Conservation (phyloP, 1,139 yeast species). For the Scheffersomyces quercinus region DNA sequence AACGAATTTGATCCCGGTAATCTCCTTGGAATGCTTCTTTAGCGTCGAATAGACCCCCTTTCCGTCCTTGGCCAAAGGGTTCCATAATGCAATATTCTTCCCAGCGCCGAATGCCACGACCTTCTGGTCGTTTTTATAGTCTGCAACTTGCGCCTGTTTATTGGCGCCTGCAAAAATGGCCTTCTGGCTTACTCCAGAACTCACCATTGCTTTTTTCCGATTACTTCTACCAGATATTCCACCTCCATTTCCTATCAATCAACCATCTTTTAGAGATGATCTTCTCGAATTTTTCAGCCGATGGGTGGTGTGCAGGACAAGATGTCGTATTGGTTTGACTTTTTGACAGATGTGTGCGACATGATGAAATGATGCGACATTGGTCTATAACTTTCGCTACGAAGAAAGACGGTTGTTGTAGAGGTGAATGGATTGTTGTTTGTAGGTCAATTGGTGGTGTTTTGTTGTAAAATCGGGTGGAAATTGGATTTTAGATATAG, state of each 20-base stretch:
- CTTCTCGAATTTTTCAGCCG: constrained; percentile 5
- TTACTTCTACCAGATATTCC: constrained; percentile 1
- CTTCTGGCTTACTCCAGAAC: constrained; percentile 32
- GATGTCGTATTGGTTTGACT: too few species aligned
- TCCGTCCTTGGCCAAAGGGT: constrained; percentile 43
- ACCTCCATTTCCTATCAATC: neutral
- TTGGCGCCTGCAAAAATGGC: constrained; percentile 81
- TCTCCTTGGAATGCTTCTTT: constrained; percentile 58
- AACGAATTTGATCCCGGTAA: constrained; percentile 60
- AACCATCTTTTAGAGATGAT: neutral
- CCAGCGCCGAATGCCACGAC: constrained; percentile 79
- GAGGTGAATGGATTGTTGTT: too few species aligned
- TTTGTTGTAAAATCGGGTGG: too few species aligned
- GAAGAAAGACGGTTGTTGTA: too few species aligned
- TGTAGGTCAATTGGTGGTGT: too few species aligned
- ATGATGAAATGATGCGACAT: too few species aligned
- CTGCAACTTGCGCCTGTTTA: constrained; percentile 68
- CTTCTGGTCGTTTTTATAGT: constrained; percentile 40
- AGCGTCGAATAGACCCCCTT: constrained; percentile 57
- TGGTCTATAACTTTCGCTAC: too few species aligned
- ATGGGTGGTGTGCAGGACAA: too few species aligned
- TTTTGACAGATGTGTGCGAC: too few species aligned
- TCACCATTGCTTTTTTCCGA: neutral
- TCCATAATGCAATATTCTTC: constrained; percentile 73
- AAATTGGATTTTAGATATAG: constrained; percentile 2